Conservation (phyloP, 371 early-diverging fungal species). For the Nematocida parisii region DNA sequence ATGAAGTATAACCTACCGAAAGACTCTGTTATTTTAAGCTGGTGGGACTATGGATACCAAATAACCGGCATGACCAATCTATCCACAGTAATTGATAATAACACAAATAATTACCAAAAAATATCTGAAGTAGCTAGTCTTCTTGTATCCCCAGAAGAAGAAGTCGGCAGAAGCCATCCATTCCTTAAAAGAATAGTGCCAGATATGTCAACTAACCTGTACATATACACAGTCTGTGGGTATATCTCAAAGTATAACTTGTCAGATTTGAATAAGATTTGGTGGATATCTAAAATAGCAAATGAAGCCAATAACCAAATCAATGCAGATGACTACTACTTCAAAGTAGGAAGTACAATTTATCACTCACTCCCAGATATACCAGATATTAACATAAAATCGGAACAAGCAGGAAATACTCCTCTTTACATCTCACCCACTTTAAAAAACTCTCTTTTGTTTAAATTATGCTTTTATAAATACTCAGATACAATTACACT, state of each 20-base stretch:
- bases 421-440: conserved; percentile 13
- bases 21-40: conserved; percentile 87
- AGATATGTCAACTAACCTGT: neutral
- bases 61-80: conserved; percentile 95
- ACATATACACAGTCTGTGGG: conserved; percentile 26
- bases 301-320: neutral
- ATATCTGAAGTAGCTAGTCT: conserved; percentile 94
- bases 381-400: neutral
- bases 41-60: conserved; percentile 99
- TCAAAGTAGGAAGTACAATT: neutral
- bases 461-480: conserved; percentile 19
- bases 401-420: neutral
- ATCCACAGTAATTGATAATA: conserved; percentile 92
- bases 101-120: conserved; percentile 98
- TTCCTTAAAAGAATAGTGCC: conserved; percentile 10
- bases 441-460: conserved; percentile 46
- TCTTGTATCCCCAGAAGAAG: conserved; percentile 80
- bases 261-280: conserved; percentile 9
- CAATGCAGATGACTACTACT: conserved; percentile 28
- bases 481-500: conserved; percentile 6
- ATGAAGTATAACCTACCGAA: conserved; percentile 84
- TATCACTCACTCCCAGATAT: neutral
- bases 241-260: conserved; percentile 1
- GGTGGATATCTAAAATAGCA: conserved; percentile 18
- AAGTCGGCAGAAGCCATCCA: conserved; percentile 75